Percentiles rank a stretch among this genome's conserved stretches.
phyloP scores from a whole-genome alignment of 2,329 filamentous ascomycete genomes.

The Talaromyces rugulosus region DNA sequence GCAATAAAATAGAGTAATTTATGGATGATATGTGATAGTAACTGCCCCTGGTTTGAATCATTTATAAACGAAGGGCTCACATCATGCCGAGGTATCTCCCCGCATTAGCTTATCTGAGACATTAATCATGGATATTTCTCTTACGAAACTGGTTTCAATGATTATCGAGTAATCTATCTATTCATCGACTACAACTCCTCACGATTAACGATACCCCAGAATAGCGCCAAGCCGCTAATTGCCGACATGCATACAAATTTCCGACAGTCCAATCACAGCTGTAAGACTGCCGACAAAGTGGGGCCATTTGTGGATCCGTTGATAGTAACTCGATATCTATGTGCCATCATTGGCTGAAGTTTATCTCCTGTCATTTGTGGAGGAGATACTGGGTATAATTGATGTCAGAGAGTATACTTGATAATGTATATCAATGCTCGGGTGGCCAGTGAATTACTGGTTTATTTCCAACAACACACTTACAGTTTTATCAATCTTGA shows the following conservation, averaged over 20 bases:
- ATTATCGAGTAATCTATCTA: background rate
- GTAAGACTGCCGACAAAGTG: background rate
- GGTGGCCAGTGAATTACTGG: background rate
- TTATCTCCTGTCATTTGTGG: slow-evolving; percentile 1
- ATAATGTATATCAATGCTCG: background rate
- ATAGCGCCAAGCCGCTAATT: slow-evolving; percentile 7
- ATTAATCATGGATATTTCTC: background rate
- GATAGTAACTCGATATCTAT: background rate
- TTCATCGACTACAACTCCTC: background rate
- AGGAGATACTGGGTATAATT: background rate
- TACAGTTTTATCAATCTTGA: background rate
- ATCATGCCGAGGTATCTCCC: background rate
- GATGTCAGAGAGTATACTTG: background rate
- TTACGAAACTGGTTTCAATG: background rate
- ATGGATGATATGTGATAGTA: background rate
- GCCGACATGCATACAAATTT: slow-evolving; percentile 4
- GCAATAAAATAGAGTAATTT: too few relatives aligned
- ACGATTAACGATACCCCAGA: background rate
- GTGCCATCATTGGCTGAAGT: background rate
- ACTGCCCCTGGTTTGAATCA: too few relatives aligned
- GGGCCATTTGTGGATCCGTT: background rate
- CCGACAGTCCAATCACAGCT: background rate
- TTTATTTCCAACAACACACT: background rate
- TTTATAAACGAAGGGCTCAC: background rate
- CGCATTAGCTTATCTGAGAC: background rate